Evolutionary conservation across 1,139 yeast genomes (phyloP), one percentile per base, ranked within the genome.

Genomic region (Candida mesenterica): DNA sequence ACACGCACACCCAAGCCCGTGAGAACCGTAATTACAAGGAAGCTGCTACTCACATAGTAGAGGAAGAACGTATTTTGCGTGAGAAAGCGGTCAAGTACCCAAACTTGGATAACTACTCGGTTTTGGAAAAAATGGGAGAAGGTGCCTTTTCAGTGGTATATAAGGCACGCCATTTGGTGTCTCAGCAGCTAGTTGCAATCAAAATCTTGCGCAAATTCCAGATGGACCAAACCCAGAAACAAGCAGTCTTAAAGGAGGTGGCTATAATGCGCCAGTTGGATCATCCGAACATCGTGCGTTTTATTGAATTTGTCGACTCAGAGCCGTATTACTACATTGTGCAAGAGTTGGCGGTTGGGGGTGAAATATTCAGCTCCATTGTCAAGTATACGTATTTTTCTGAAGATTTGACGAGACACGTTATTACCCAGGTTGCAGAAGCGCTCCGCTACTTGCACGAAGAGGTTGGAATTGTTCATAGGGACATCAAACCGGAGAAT

Each of bases 111-210:
- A 59, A 63, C 75, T 79, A 72, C 52, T 53, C 57, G 32, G 61
- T 76, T 32, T 43, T 69, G 39, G 75, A 68, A 16, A 70, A 69
- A 40, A 62, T 49, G 49, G 53, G 97, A 2, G 95, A 90, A 58
- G 98, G 98, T 6, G 94, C 98, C 0, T 92, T 92, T 59, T 89
- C 94, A 14, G 81, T 85, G 32, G 96, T 88, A 2, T 80, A 81
- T 57, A 83, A 83, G 52, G 97, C 96, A 4, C 55, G 54, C 30
- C 72, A 76, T 43, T 44, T 64, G 9, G 48, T 53, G 2, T 45
- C 65, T 2, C 56, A 75, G 13, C 68, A 76, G 38, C 64, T 77
- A 16, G 97, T 89, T 15, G 61, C 61, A n/a, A 63, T 77, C 42
- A 77, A 77, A 51, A 70, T 77, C 33, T 69, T 77, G 39, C 63